Conservation (phyloP, 1,284 basidiomycete genomes). For the Ganoderma sinense region DNA sequence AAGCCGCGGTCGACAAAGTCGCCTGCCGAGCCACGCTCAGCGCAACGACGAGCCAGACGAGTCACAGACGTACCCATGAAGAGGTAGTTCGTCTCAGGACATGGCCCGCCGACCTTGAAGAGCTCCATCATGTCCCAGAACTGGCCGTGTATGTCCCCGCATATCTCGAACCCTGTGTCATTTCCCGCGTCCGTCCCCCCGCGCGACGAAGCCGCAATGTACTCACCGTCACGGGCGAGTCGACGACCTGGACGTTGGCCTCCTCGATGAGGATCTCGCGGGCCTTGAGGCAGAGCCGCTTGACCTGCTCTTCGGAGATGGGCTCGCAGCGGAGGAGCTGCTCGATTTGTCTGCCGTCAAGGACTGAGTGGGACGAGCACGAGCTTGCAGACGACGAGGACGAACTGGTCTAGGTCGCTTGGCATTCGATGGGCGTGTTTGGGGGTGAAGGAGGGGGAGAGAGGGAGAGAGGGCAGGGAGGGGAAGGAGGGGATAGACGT, state of each 20-base stretch:
- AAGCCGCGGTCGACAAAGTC: constrained; percentile 98
- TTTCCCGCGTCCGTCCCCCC: constrained; percentile 16
- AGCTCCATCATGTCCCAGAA: constrained; percentile 98
- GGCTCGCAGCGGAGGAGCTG: constrained; percentile 92
- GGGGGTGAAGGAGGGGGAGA: neutral
- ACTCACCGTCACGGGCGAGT: constrained; percentile 94
- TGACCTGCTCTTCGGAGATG: constrained; percentile 93
- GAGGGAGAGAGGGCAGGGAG: neutral
- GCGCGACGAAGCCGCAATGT: constrained; percentile 1
- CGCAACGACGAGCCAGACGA: neutral
- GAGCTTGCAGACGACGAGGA: constrained; percentile 17
- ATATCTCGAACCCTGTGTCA: constrained; percentile 69
- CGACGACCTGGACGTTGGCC: constrained; percentile 96
- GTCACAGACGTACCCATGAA: constrained; percentile 86
- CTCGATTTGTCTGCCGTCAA: constrained; percentile 74
- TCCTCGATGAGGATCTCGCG: constrained; percentile 97
- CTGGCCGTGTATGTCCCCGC: constrained; percentile 98
- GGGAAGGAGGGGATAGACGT: neutral
- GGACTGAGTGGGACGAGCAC: constrained; percentile 2
- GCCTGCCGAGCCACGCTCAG: constrained; percentile 51
- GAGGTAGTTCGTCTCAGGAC: constrained; percentile 96
- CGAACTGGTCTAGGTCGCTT: constrained; percentile 32
- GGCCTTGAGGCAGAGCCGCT: constrained; percentile 93
- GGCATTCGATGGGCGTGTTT: constrained; percentile 14
- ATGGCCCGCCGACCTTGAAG: constrained; percentile 94